phyloP scores from a whole-genome alignment of 2,329 filamentous ascomycete species.

The Fusarium secorum region DNA sequence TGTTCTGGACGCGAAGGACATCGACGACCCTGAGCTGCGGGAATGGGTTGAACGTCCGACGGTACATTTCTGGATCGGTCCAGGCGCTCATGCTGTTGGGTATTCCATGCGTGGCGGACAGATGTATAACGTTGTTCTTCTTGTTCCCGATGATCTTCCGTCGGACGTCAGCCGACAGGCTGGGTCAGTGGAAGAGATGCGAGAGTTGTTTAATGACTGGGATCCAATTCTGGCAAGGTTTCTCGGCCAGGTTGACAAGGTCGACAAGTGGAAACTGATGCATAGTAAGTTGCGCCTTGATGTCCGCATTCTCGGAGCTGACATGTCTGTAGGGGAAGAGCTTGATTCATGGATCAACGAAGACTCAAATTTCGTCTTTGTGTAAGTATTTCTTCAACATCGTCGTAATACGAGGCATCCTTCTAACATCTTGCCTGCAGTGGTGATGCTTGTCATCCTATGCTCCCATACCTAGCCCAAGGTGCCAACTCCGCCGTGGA shows the following conservation, averaged over 20 bases:
- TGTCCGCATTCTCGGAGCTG: rapidly evolving
- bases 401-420: rapidly evolving
- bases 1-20: slow-evolving; percentile 60
- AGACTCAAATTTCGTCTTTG: slow-evolving; percentile 58
- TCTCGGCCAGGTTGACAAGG: slow-evolving; percentile 1
- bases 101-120: slow-evolving; percentile 67
- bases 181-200: slow-evolving; percentile 11
- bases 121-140: slow-evolving; percentile 71
- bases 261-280: slow-evolving; percentile 11
- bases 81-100: slow-evolving; percentile 66
- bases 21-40: slow-evolving; percentile 59
- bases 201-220: slow-evolving; percentile 1
- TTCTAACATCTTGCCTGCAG: slow-evolving; percentile 23
- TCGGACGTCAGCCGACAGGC: slow-evolving; percentile 50
- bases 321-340: not conserved
- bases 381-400: slow-evolving; percentile 42
- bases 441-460: slow-evolving; percentile 70
- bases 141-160: slow-evolving; percentile 70
- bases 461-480: slow-evolving; percentile 70
- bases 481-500: slow-evolving; percentile 74
- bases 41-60: slow-evolving; percentile 61
- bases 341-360: slow-evolving; percentile 58
- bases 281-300: not conserved
- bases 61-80: slow-evolving; percentile 70
- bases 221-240: slow-evolving; percentile 9